A percentile compares a stretch with the other conserved stretches of the same genome.
These are phyloP conservation scores for Begonia masoniana DNA, from an alignment of 306 rosid species.

Conservation along the genomic window DNA sequence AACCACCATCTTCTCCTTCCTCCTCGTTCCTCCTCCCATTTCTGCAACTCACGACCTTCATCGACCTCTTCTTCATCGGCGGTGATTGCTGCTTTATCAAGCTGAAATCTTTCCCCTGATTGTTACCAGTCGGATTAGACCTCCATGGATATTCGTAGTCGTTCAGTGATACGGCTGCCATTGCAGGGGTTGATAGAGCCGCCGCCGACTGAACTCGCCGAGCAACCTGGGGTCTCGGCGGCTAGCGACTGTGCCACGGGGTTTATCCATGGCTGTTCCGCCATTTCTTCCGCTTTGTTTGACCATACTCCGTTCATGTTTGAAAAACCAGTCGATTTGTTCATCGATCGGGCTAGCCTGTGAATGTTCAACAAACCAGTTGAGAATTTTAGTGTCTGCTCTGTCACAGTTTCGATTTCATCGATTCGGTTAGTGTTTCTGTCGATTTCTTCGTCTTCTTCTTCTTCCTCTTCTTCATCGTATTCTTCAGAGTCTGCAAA, in stretches of 20 bases:
- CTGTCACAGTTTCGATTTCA: constrained; percentile 14
- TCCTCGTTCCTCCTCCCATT: constrained; percentile 30
- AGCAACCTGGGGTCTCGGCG: not conserved
- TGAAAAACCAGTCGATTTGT: constrained; percentile 35
- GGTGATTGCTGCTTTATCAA: not conserved
- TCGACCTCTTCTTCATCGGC: constrained; percentile 3
- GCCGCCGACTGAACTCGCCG: too few species aligned
- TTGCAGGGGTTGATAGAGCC: constrained; percentile 3
- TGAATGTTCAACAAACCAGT: constrained; percentile 16
- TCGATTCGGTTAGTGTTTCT: constrained; percentile 9
- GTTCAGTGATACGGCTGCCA: constrained; percentile 37
- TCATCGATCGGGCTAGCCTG: constrained; percentile 36
- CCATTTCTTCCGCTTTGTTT: constrained; percentile 18
- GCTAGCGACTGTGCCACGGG: constrained; percentile 16
- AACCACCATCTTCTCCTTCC: constrained; percentile 53
- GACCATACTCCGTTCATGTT: constrained; percentile 32
- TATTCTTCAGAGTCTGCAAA: too few species aligned
- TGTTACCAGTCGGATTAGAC: constrained; percentile 19
- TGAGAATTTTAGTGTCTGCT: too few species aligned
- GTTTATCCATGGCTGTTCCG: constrained; percentile 25
- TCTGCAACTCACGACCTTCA: constrained; percentile 21
- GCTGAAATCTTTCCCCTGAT: constrained; percentile 11
- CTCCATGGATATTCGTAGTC: constrained; percentile 63
- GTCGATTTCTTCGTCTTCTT: constrained; percentile 1
- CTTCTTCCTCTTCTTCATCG: not conserved